Evolutionary conservation across 176 grass and related monocot species (phyloP), one percentile per base, ranked within the genome.

Genomic region (Raddia distichophylla): DNA sequence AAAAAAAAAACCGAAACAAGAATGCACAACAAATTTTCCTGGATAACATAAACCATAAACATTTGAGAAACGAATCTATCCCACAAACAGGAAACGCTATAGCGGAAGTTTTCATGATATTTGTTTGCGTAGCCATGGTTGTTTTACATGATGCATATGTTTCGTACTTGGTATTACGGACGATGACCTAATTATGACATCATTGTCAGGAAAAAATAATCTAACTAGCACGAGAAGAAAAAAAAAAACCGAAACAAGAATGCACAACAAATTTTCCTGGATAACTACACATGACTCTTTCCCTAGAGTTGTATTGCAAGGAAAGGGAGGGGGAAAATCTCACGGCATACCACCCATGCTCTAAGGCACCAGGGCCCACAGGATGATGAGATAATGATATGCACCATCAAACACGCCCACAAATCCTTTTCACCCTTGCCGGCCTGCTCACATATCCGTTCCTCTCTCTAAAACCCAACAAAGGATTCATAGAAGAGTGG

Each of bases 311-410:
- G 45, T 16, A 40, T 84, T 76, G 20, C 63, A 76, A 68, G 62
- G 5, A 5, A 75, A 79, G 76, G 55, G 20, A 61, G 3, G 45
- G 17, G 19, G 46, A 43, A 79, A 22, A 22, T 52, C 56, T 40
- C 13, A 60, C 56, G 50, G n/a, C 60, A 67, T 54, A 60, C 48
- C 71, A 68, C 11, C 11, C 4, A 18, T 64, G 27, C 43, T 60
- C 18, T 47, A 22, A 51, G 16, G 6, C 8, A 7, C 62, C 0
- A 8, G 80, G 55, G 6, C 35, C 68, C 69, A 35, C 27, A 73
- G 53, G 67, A 85, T 84, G 82, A 89, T 92, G 86, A 56, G 80
- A 88, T 54, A 83, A 92, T 89, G 90, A 89, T 86, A 43, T 78
- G 18, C 22, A 58, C 78, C 32, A 56, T 40, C 50, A 22, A 35